A percentile compares a stretch with the other conserved stretches of the same genome.
Evolutionary conservation across 441 rosid genomes (phyloP).

Genomic region (Adansonia rubrostipa): DNA sequence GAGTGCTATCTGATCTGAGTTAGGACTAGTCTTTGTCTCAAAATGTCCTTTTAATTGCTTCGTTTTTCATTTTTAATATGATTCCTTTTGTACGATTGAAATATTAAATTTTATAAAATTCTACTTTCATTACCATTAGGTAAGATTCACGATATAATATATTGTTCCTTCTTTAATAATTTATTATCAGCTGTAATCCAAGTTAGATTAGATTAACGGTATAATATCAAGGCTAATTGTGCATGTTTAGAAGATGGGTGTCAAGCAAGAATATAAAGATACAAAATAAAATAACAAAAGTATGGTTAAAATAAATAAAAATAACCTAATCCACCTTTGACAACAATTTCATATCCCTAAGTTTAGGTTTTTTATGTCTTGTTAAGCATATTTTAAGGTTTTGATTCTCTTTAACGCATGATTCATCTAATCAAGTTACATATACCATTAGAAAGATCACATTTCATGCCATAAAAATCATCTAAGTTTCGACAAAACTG

Average conservation of each 20-base stretch:
- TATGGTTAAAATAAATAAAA: not conserved
- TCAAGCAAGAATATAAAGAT: not conserved
- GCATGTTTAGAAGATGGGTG: not conserved
- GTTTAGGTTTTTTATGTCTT: too few species aligned
- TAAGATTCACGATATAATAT: slow-evolving; percentile 16
- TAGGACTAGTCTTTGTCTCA: not conserved
- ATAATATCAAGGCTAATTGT: not conserved
- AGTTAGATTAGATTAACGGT: slow-evolving; percentile 3
- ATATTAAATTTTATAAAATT: not conserved
- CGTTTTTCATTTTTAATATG: not conserved
- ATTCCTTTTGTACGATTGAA: slow-evolving; percentile 15
- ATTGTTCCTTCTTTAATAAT: not conserved
- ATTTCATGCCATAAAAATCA: too few species aligned
- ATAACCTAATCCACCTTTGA: not conserved
- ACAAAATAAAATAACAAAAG: not conserved
- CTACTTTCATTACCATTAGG: not conserved
- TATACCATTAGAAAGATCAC: too few species aligned
- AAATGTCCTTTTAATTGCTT: slow-evolving; percentile 1
- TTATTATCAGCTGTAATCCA: slow-evolving; percentile 7
- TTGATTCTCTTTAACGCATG: too few species aligned
- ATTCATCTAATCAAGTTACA: too few species aligned
- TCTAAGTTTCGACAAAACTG: too few species aligned
- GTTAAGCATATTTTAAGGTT: too few species aligned
- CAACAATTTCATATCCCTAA: too few species aligned
- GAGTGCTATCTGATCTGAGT: slow-evolving; percentile 19